Conservation (phyloP, 345 rosid genomes). For the Clarkia xantiana region DNA sequence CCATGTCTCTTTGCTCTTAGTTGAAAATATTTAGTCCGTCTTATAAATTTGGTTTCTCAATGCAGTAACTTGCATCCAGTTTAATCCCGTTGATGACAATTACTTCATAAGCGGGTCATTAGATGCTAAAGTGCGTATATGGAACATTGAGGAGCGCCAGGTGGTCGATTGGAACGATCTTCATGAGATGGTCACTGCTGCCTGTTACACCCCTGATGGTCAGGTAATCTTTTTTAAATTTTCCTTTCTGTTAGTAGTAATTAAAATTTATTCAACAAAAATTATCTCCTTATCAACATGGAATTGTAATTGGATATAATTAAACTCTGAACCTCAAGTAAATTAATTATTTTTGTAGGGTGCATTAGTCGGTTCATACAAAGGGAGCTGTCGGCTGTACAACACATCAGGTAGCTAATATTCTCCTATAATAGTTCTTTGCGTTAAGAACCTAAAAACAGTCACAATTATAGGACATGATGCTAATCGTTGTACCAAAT, state of each 20-base stretch:
- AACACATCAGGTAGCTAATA: conserved; percentile 43
- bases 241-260: too few species aligned
- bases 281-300: too few species aligned
- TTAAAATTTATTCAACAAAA: too few species aligned
- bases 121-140: conserved; percentile 90
- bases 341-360: conserved; percentile 36
- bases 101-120: conserved; percentile 97
- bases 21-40: neutral
- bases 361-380: conserved; percentile 82
- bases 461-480: too few species aligned
- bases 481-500: too few species aligned
- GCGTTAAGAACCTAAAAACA: too few species aligned
- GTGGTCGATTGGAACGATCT: conserved; percentile 95
- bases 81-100: conserved; percentile 89
- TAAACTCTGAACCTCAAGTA: neutral
- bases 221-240: conserved; percentile 74
- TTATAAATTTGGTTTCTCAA: neutral
- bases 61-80: conserved; percentile 97
- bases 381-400: conserved; percentile 79
- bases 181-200: conserved; percentile 98
- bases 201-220: conserved; percentile 95
- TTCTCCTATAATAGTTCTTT: too few species aligned
- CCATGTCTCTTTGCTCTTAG: neutral
- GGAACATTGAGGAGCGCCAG: conserved; percentile 93
- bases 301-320: neutral